A percentile compares a stretch with the other conserved stretches of the same genome.
Conservation (phyloP, 768 basidiomycete species). For the Pisolithus sp. region DNA sequence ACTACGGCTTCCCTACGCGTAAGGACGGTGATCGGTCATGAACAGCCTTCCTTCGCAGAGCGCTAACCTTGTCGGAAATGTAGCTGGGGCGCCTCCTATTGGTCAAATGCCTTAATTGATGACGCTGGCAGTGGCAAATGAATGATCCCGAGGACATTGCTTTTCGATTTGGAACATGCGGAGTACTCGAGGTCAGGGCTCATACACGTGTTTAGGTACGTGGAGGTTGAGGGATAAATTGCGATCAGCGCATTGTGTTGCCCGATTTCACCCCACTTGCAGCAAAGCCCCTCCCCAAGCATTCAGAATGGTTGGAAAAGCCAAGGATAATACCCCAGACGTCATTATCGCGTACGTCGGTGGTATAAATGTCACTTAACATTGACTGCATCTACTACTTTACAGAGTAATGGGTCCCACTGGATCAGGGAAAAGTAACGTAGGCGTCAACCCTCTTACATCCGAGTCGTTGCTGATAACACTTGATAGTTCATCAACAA, state of each 20-base stretch:
- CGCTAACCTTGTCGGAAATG: no score
- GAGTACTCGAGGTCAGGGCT: not conserved
- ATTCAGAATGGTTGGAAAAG: not conserved
- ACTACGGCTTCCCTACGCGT: no score
- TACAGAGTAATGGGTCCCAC: constrained; percentile 9
- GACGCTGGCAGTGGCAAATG: no score
- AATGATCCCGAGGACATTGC: no score
- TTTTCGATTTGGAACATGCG: not conserved
- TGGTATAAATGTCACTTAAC: not conserved
- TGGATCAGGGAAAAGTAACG: not conserved
- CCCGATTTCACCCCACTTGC: not conserved
- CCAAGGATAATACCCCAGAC: not conserved
- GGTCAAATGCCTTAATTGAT: no score
- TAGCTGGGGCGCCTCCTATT: no score
- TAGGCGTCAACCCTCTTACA: not conserved
- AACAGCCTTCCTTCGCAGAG: no score
- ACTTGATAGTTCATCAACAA: not conserved
- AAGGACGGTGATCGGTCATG: no score
- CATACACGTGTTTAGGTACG: not conserved
- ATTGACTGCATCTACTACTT: not conserved
- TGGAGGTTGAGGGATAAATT: not conserved
- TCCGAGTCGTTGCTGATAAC: not conserved
- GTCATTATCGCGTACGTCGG: not conserved
- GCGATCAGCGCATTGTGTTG: not conserved
- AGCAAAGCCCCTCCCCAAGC: not conserved